phyloP scores from a whole-genome alignment of 2,329 filamentous ascomycete species.

The Didymella sp. region DNA sequence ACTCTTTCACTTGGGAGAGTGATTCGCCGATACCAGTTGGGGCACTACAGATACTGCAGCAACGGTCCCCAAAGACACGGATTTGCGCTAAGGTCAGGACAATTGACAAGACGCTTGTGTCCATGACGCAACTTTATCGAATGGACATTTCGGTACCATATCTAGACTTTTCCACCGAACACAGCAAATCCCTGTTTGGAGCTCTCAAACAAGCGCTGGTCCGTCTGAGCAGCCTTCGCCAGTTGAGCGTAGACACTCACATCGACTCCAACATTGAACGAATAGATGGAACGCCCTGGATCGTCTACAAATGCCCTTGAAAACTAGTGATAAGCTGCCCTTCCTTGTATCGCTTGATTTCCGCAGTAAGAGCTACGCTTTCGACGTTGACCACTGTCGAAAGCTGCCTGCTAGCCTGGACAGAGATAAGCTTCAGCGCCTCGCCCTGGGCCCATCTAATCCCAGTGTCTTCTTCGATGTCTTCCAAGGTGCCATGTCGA shows the following conservation, averaged over 20 bases:
- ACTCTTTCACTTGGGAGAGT: constrained; percentile 23
- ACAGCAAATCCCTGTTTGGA: constrained; percentile 10
- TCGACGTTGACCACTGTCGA: constrained; percentile 18
- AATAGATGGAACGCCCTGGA: neutral
- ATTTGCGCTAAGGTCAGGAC: constrained; percentile 11
- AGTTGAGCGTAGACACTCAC: constrained; percentile 20
- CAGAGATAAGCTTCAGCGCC: constrained; percentile 16
- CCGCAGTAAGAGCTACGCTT: constrained; percentile 19
- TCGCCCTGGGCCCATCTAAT: constrained; percentile 17
- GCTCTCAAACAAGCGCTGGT: constrained; percentile 21
- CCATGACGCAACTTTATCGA: constrained; percentile 18
- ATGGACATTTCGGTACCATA: constrained; percentile 20
- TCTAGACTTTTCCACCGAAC: neutral
- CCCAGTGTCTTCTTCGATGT: constrained; percentile 17
- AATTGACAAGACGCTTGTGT: constrained; percentile 11
- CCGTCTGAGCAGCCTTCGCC: constrained; percentile 13
- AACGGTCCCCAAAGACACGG: constrained; percentile 15
- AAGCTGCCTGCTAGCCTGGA: constrained; percentile 19
- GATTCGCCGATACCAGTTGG: constrained; percentile 12
- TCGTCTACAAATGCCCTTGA: constrained; percentile 20
- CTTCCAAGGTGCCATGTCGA: constrained; percentile 9
- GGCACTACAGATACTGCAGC: constrained; percentile 6
- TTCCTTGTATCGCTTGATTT: constrained; percentile 18
- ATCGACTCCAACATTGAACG: constrained; percentile 1
- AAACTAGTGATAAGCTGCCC: constrained; percentile 18